Evolutionary conservation across 2,329 filamentous ascomycete species (phyloP), one percentile per base, ranked within the genome.

Genomic region (Apiospora aurea): DNA sequence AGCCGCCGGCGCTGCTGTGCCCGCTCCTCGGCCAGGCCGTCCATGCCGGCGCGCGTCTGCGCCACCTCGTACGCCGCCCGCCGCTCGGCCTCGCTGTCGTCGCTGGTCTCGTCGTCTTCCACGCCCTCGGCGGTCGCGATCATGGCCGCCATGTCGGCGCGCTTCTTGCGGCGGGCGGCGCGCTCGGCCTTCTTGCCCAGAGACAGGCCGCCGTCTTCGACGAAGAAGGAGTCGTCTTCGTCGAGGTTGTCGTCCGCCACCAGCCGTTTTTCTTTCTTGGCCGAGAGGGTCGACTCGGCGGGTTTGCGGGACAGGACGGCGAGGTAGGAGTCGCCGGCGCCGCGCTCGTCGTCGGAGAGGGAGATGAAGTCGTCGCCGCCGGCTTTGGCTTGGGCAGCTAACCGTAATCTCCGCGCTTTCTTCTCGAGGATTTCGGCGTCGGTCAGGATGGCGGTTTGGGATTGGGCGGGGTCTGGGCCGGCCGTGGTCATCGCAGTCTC

Each of bases 221-320:
- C 94, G 77, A 94, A 97, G 71, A 96, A 92, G 73, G 98, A 96
- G 76, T 97, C 98, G 0, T 95, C 95, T 83, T 98, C 96, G 49
- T 93, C 94, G 0, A 98, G 88, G 78, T 98, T 94, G 79, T 98
- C 96, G 77, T 98, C 96, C 46, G 88, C 89, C 7, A 95, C 88
- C 1, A 98, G 87, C 1, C 96, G 89, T 7, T 92, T 93, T 73
- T 95, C 88, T 46, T 90, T 88, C 75, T 92, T 90, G 77, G 91
- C 90, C 75, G 90, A 89, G 24, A 84, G 83, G 69, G 86, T 83
- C 2, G 87, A 79, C 66, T 13, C 71, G 86, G 83, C 69, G 80
- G 80, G 69, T 85, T 82, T 84, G 2, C 74, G 76, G 8, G 78
- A 79, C 34, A 81, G 74, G 21, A 81, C 69, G 1, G 76, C 71